Evolutionary conservation across 371 early-diverging fungal genomes (phyloP), one percentile per base, ranked within the genome.

Genomic region (Mucor racemosus): DNA sequence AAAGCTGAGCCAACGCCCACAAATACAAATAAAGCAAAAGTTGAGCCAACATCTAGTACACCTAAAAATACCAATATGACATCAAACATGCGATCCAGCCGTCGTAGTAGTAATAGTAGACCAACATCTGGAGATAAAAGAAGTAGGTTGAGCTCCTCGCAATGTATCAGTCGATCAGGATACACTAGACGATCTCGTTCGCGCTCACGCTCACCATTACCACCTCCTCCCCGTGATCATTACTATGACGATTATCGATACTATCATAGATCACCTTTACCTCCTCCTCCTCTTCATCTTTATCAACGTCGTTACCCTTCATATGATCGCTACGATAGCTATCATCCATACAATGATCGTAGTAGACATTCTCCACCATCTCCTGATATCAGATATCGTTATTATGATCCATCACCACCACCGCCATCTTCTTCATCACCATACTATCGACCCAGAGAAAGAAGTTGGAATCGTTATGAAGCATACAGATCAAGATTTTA

Each of bases 351-450:
- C 7, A 13, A 41, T 44, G 15, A 42, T 19, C 21, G 21, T 9
- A 34, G 38, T 13, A n/a, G 39, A n/a, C 31, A 42, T 10, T 15
- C 48, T 14, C 26, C 19, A 7, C 19, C 48, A 50, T 48, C 50
- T 11, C 38, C 50, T 17, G 48, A 31, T 14, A 38, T 34, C 50
- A 19, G 35, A 31, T 33, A 62, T 15, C 39, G 48, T 21, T 15
- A 46, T 19, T 26, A 48, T 15, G 11, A 36, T 11, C 1, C n/a
- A 10, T 14, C 34, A 5, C 39, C 36, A 4, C 15, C 60, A n/a
- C 60, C 60, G 7, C 44, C 60, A 35, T 40, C 41, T 26, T 42
- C 60, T 35, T 35, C 44, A 36, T 35, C 36, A n/a, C 36, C 33
- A 19, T 19, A 19, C 8, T 19, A 46, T 6, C 6, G 46, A 17